Evolutionary conservation across 306 rosid genomes (phyloP).

Genomic region (Comarum palustre): DNA sequence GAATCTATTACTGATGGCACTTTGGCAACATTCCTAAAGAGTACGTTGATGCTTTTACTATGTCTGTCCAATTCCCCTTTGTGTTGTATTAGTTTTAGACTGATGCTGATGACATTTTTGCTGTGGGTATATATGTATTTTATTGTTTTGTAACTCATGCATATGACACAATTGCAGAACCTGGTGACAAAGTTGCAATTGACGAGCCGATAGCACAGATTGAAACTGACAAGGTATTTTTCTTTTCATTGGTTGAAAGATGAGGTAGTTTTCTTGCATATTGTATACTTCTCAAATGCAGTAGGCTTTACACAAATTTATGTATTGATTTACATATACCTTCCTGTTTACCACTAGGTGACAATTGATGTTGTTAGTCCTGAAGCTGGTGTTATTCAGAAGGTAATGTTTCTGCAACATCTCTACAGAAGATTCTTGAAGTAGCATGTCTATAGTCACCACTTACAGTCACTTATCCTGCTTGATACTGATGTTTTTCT

Average conservation of each 20-base stretch:
- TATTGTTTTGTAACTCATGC: slow-evolving; percentile 25
- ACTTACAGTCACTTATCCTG: background rate
- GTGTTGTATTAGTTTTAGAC: slow-evolving; percentile 6
- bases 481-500: slow-evolving; percentile 10
- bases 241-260: background rate
- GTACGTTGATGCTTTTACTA: slow-evolving; percentile 32
- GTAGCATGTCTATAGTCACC: background rate
- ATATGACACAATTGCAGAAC: slow-evolving; percentile 38
- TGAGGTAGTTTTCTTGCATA: background rate
- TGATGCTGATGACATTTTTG: slow-evolving; percentile 8
- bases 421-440: slow-evolving; percentile 3
- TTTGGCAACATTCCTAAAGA: slow-evolving; percentile 51
- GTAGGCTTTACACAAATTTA: background rate
- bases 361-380: slow-evolving; percentile 67
- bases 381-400: slow-evolving; percentile 47
- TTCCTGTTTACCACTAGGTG: slow-evolving; percentile 37
- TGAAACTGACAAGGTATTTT: slow-evolving; percentile 57
- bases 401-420: slow-evolving; percentile 30
- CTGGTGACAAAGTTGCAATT: slow-evolving; percentile 51
- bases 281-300: background rate
- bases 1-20: slow-evolving; percentile 64
- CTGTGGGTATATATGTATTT: background rate
- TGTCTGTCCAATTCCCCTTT: background rate
- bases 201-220: slow-evolving; percentile 66
- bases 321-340: slow-evolving; percentile 10